Evolutionary conservation across 108 stramenopile species (phyloP).

Genomic region (Aurantiochytrium sp.): DNA sequence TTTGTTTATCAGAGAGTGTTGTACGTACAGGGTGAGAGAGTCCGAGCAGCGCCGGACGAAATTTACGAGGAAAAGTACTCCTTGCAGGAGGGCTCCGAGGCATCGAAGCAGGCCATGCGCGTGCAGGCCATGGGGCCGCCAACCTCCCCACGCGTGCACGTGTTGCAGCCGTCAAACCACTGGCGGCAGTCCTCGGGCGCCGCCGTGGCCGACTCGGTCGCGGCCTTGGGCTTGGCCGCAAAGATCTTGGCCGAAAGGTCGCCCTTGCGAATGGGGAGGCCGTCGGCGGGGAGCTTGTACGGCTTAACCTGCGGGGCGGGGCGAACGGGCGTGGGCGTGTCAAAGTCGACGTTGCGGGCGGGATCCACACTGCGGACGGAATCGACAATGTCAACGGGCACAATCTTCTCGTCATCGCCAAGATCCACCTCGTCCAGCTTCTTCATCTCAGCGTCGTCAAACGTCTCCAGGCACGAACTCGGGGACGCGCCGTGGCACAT

Average conservation of each 20-base stretch:
- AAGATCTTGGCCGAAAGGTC: neutral
- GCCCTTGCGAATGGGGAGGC: too few species aligned
- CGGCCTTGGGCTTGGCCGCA: neutral
- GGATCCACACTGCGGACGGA: neutral
- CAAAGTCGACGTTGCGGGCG: too few species aligned
- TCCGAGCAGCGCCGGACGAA: too few species aligned
- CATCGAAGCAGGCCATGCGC: neutral
- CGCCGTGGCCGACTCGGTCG: neutral
- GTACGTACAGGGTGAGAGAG: too few species aligned
- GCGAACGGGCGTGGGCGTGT: too few species aligned
- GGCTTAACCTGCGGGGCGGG: too few species aligned
- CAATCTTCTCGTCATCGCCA: neutral
- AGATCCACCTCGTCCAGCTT: neutral
- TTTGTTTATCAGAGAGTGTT: too few species aligned
- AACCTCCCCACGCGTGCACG: neutral
- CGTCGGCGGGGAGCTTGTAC: too few species aligned
- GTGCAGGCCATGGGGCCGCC: neutral
- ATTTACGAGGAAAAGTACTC: neutral
- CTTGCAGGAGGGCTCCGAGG: neutral
- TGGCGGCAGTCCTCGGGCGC: neutral
- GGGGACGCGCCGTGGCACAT: neutral
- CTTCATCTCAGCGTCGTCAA: neutral
- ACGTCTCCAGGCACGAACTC: neutral
- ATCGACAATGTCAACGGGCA: neutral
- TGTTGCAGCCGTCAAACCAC: conserved; percentile 18